A percentile compares a stretch with the other conserved stretches of the same genome.
phyloP scores from a whole-genome alignment of 208 protist genomes.

The Cochliopodium minus region DNA sequence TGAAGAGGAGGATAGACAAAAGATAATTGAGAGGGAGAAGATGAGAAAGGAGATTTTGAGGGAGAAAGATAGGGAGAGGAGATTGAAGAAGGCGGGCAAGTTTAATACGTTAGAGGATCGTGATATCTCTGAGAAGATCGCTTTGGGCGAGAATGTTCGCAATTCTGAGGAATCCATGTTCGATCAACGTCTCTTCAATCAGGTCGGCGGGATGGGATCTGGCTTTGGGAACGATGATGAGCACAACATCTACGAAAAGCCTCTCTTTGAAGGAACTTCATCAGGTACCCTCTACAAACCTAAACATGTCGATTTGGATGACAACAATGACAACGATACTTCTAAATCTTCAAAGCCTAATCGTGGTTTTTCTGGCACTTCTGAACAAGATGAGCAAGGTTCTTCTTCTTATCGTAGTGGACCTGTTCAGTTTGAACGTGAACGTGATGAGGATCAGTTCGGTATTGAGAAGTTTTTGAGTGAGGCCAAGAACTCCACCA shows the following conservation, averaged over 20 bases:
- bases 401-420: too few relatives aligned
- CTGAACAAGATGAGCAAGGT: not conserved
- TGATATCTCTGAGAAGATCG: constrained; percentile 59
- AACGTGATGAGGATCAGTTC: not conserved
- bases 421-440: not conserved
- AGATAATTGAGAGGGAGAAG: constrained; percentile 43
- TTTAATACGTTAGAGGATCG: constrained; percentile 31
- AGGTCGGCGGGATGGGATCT: constrained; percentile 27
- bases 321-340: not conserved
- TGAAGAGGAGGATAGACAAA: constrained; percentile 23
- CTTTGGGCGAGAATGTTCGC: constrained; percentile 37
- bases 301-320: not conserved
- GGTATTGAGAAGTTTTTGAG: not conserved
- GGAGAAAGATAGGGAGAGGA: constrained; percentile 35
- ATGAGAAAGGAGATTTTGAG: constrained; percentile 41
- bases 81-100: constrained; percentile 11
- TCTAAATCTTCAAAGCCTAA: not conserved
- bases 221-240: constrained; percentile 50
- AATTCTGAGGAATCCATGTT: constrained; percentile 34
- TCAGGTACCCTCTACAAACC: not conserved
- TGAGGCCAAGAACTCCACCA: not conserved
- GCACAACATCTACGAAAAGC: constrained; percentile 59
- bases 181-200: constrained; percentile 63
- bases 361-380: too few relatives aligned
- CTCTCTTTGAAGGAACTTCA: constrained; percentile 30